These are phyloP conservation scores for Silene noctiflora DNA, from an alignment of 179 eudicot genomes.

Conservation along the genomic window DNA sequence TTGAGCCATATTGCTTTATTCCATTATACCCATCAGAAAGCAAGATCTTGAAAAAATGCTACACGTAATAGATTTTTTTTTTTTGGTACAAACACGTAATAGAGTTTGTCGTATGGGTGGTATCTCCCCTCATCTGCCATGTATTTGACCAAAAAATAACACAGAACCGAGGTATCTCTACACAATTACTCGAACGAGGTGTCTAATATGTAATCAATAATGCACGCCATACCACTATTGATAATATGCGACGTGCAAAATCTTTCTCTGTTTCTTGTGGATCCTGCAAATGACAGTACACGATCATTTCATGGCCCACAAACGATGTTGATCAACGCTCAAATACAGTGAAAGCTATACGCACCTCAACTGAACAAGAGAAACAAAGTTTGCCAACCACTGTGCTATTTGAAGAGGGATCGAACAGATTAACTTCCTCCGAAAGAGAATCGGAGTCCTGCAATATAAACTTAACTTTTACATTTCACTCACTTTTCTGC, in stretches of 20 bases:
- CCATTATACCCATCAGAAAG: neutral
- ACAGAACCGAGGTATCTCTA: neutral
- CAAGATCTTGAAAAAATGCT: conserved; percentile 1
- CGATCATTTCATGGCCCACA: conserved; percentile 14
- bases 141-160: neutral
- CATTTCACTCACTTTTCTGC: neutral
- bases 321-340: conserved; percentile 8
- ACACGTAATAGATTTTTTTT: too few relatives aligned
- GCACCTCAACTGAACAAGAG: conserved; percentile 85
- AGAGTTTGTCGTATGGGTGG: neutral
- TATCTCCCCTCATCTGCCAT: neutral
- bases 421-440: conserved; percentile 58
- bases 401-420: conserved; percentile 51
- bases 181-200: neutral
- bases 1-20: neutral
- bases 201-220: conserved; percentile 14
- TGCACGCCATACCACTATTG: conserved; percentile 67
- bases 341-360: conserved; percentile 12
- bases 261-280: conserved; percentile 78
- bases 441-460: conserved; percentile 68
- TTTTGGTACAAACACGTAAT: too few relatives aligned
- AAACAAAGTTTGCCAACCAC: conserved; percentile 63
- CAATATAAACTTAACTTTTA: conserved; percentile 19
- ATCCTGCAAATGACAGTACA: conserved; percentile 46
- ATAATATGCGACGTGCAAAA: conserved; percentile 72